Percentiles rank a stretch among this genome's conserved stretches.
These are phyloP conservation scores for Volvariella volvacea DNA, from an alignment of 1,284 basidiomycete genomes.

Conservation along the genomic window DNA sequence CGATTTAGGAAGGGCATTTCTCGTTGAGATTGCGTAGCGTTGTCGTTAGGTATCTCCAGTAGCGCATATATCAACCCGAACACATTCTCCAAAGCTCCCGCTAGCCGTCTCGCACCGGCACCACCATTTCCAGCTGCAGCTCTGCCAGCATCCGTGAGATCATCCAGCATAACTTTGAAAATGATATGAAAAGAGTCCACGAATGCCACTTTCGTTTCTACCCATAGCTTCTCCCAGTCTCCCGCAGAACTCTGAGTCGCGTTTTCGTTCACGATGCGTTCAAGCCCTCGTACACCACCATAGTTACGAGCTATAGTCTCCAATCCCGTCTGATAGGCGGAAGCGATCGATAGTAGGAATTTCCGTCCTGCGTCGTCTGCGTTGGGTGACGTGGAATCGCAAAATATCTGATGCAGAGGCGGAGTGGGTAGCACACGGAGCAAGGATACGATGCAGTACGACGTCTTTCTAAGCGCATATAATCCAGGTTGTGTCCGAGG, in stretches of 20 bases:
- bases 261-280: constrained; percentile 13
- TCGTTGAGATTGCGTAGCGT: constrained; percentile 10
- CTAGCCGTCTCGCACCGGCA: constrained; percentile 33
- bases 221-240: constrained; percentile 62
- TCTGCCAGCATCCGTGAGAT: constrained; percentile 21
- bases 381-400: constrained; percentile 39
- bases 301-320: constrained; percentile 48
- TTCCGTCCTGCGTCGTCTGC: constrained; percentile 12
- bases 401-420: constrained; percentile 24
- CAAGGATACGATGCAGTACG: constrained; percentile 50
- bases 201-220: constrained; percentile 65
- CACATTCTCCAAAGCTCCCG: constrained; percentile 40
- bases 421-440: constrained; percentile 42
- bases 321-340: constrained; percentile 52
- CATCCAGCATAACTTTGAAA: constrained; percentile 40
- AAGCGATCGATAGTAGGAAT: constrained; percentile 53
- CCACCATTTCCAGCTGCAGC: constrained; percentile 14
- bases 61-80: constrained; percentile 55
- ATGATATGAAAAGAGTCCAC: constrained; percentile 62
- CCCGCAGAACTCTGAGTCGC: constrained; percentile 30
- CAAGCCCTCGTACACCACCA: constrained; percentile 42
- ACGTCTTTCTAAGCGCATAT: constrained; percentile 57
- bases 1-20: constrained; percentile 58
- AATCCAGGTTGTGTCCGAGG: constrained; percentile 31
- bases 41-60: constrained; percentile 31